Percentiles rank a stretch among this genome's conserved stretches.
These are phyloP conservation scores for Remersonia thermophila DNA, from an alignment of 2,329 filamentous ascomycete species.

Conservation along the genomic window DNA sequence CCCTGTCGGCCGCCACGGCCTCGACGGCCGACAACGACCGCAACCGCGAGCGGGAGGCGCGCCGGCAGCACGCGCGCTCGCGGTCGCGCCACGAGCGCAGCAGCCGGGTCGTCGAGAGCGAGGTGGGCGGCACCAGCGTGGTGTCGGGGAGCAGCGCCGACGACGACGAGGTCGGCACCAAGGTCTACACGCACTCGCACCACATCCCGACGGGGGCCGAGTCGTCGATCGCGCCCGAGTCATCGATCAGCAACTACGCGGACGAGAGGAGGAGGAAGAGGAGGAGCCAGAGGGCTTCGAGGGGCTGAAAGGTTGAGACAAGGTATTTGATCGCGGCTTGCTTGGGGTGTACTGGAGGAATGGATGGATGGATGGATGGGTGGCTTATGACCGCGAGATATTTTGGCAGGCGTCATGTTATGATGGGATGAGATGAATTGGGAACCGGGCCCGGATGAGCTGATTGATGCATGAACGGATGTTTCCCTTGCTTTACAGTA, in stretches of 20 bases:
- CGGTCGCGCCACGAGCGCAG: conserved; percentile 8
- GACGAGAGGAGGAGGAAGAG: conserved; percentile 33
- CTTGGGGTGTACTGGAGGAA: no score
- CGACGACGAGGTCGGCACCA: conserved; percentile 41
- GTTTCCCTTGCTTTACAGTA: no score
- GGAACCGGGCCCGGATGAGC: no score
- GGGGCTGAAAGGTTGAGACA: conserved; percentile 16
- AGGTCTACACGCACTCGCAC: conserved; percentile 40
- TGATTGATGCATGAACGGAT: no score
- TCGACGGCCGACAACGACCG: no score
- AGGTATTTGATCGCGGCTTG: no score
- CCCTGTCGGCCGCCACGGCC: no score
- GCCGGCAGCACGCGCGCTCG: conserved; percentile 11
- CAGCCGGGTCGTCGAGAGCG: conserved; percentile 26
- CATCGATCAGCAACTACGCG: conserved; percentile 17
- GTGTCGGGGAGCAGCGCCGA: conserved; percentile 27
- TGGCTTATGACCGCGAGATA: no score
- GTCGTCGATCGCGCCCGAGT: no score
- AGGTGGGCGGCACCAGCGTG: conserved; percentile 26
- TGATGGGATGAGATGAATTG: no score
- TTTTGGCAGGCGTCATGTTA: no score
- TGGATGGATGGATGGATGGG: not conserved
- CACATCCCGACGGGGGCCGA: conserved; percentile 33
- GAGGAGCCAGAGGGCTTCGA: conserved; percentile 8
- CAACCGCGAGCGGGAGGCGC: conserved; percentile 16